Conservation (phyloP, 176 grass and related monocot species). For the Ensete glaucum region DNA sequence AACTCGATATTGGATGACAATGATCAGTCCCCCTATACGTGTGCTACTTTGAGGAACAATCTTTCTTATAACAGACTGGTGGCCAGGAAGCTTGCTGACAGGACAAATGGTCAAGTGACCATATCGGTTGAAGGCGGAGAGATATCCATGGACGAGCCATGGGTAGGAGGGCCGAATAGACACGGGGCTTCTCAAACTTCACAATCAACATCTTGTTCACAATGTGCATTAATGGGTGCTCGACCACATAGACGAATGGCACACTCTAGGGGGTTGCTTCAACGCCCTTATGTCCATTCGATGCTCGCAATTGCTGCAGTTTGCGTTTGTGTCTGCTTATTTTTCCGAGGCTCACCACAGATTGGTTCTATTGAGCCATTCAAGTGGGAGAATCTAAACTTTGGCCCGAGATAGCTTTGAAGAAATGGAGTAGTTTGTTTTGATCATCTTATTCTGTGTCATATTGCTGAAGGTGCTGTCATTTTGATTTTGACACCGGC, state of each 20-base stretch:
- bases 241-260: conserved; percentile 27
- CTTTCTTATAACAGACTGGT: conserved; percentile 76
- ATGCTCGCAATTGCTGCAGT: conserved; percentile 96
- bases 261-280: conserved; percentile 41
- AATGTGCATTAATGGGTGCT: conserved; percentile 52
- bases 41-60: conserved; percentile 60
- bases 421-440: not conserved
- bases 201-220: conserved; percentile 50
- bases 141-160: conserved; percentile 34
- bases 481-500: not conserved
- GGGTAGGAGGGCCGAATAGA: conserved; percentile 24
- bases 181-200: conserved; percentile 21
- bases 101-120: conserved; percentile 58
- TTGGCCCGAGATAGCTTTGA: conserved; percentile 35
- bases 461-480: not conserved
- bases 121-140: conserved; percentile 42
- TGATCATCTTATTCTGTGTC: too few relatives aligned
- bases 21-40: conserved; percentile 61
- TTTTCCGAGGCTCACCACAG: conserved; percentile 54
- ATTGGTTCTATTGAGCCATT: conserved; percentile 60
- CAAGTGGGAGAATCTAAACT: conserved; percentile 78
- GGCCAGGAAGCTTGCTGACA: conserved; percentile 54
- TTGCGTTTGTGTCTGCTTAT: conserved; percentile 77
- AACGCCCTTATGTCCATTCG: conserved; percentile 71
- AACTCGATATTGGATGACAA: conserved; percentile 49